Evolutionary conservation across 208 protist species (phyloP), one percentile per base, ranked within the genome.

Genomic region (Acanthamoeba healyi): DNA sequence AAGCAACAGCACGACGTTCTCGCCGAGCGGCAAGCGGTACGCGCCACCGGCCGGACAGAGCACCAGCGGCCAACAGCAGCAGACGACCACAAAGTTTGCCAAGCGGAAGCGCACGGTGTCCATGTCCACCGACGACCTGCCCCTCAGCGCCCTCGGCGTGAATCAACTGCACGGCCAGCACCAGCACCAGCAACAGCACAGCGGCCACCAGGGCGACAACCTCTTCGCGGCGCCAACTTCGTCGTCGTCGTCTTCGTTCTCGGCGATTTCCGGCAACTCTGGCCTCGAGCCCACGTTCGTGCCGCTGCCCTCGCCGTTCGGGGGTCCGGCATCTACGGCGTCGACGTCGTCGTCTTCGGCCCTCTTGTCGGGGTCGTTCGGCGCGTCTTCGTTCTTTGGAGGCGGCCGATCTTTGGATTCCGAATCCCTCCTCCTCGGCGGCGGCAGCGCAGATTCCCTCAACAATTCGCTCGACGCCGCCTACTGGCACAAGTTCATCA

Each of bases 41-140:
- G 54, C 54, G 22, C 7, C 54, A 22, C 12, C 2, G 5, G 54
- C 54, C 54, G 2, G 2, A 61, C 54, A 15, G 17, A 17, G 12
- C 10, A 26, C 15, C 4, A n/a, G 24, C 24, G 10, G 24, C 22
- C 54, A 61, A 61, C 54, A 61, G 22, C 10, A 15, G 3, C 4
- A 26, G 10, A 4, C 54, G 54, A n/a, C n/a, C n/a, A n/a, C n/a
- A n/a, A n/a, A n/a, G n/a, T n/a, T n/a, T n/a, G n/a, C n/a, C n/a
- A 74, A 74, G 65, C 65, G 65, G n/a, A 74, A 74, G 34, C n/a
- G 65, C 7, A 74, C 65, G n/a, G 65, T 74, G 32, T 74, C 65
- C 7, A 74, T 74, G 65, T 74, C 65, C 7, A 74, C 65, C 65
- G 65, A 74, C 65, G 65, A 74, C 29, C 29, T 74, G 65, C 65